Base-by-base conservation (phyloP, 352 stramenopile species). In the Pythium chondricola region DNA sequence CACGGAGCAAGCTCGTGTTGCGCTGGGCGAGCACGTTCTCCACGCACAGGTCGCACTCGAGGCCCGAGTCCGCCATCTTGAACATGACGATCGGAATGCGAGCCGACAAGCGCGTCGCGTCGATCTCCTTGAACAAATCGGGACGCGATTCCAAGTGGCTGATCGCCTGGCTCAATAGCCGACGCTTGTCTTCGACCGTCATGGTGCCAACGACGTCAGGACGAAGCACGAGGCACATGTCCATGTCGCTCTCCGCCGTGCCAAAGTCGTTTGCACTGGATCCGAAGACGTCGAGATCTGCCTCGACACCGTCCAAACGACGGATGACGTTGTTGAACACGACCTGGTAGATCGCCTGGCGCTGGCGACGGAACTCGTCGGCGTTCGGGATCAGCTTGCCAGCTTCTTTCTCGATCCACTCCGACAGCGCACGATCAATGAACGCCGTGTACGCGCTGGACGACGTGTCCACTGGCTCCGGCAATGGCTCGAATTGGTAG, bases 71-170 rank as follows among this genome's bases (percentile, higher is more conserved):
- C 0, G 68, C 71, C 58, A 96, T 93, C 33, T 89, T 85, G 56
- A 99, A 99, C 74, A 98, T 97, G 22, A 99, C 74, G 51, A 99
- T 98, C 10, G 97, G 96, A 41, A 99, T 98, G 18, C 97, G 80
- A 8, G 96, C 96, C 8, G 93, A 97, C 16, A 98, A 63, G 0
- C 95, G 74, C 2, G 69, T 78, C 0, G 85, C 86, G 36, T 93
- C 78, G 8, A 93, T 63, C 4, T 69, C 79, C 1, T 58, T 48
- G 40, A 93, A 93, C 29, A 90, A 35, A 52, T 89, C 72, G 1
- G 76, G 70, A 3, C 71, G 72, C 13, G 62, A 58, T 37, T 88
- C 76, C 11, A 91, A 52, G 4, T 65, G 56, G 7, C 55, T 49
- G 9, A 93, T 73, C 2, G 84, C 71, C 38, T 83, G 58, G n/a